Conservation (phyloP, 2,329 filamentous ascomycete species). For the Fusarium sp. region DNA sequence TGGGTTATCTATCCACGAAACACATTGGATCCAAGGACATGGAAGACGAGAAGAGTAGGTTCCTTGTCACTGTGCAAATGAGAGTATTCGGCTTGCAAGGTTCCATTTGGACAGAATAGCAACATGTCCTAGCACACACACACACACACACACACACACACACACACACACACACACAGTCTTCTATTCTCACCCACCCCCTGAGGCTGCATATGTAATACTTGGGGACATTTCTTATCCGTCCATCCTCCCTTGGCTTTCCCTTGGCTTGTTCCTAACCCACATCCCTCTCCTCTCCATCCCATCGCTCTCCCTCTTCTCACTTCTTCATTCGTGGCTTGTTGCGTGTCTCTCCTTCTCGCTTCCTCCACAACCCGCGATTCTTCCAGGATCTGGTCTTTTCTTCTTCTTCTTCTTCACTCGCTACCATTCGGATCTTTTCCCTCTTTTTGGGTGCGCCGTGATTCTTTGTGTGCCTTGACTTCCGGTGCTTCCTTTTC, state of each 20-base stretch:
- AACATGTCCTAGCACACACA: not conserved
- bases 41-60: not conserved
- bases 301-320: not conserved
- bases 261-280: not conserved
- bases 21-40: not conserved
- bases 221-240: not conserved
- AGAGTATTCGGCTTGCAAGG: not conserved
- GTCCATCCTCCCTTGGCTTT: constrained; percentile 1
- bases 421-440: not conserved
- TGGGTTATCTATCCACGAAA: not conserved
- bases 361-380: constrained; percentile 11
- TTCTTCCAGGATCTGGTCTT: not conserved
- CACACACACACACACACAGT: not conserved
- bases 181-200: constrained; percentile 5
- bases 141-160: not conserved
- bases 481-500: not conserved
- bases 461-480: not conserved
- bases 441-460: not conserved
- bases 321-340: constrained; percentile 14
- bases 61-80: not conserved
- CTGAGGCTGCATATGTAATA: constrained; percentile 19
- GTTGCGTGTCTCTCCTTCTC: constrained; percentile 12
- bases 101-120: not conserved
- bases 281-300: not conserved
- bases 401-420: not conserved